phyloP scores from a whole-genome alignment of 2,329 filamentous ascomycete genomes.

The Aureobasidium melanogenum region DNA sequence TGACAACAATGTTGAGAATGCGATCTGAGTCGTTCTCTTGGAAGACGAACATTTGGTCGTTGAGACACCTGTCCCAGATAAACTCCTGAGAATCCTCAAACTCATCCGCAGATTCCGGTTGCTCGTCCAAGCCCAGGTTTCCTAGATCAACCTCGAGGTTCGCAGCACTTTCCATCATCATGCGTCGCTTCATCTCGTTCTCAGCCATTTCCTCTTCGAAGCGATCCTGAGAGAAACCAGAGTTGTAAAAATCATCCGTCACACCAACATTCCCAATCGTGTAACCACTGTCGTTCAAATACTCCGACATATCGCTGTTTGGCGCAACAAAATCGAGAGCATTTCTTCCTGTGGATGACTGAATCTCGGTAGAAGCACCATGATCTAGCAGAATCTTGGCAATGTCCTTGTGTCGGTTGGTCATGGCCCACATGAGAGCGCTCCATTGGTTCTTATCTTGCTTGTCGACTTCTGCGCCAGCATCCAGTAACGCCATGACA shows the following conservation, averaged over 20 bases:
- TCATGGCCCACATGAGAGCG: slow-evolving; percentile 99
- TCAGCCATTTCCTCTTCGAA: slow-evolving; percentile 98
- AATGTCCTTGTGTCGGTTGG: slow-evolving; percentile 92
- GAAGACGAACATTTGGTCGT: slow-evolving; percentile 99
- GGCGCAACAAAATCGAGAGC: slow-evolving; percentile 93
- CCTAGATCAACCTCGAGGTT: slow-evolving; percentile 94
- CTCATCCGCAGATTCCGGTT: slow-evolving; percentile 76
- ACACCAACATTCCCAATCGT: slow-evolving; percentile 72
- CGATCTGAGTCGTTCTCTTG: slow-evolving; percentile 86
- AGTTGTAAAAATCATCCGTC: slow-evolving; percentile 82
- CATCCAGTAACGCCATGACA: slow-evolving; percentile 72
- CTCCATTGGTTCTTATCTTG: slow-evolving; percentile 98
- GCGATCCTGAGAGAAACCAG: slow-evolving; percentile 81
- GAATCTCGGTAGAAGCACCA: slow-evolving; percentile 89
- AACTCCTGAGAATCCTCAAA: slow-evolving; percentile 89
- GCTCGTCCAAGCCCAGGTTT: slow-evolving; percentile 91
- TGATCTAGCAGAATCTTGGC: slow-evolving; percentile 87
- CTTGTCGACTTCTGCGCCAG: slow-evolving; percentile 80
- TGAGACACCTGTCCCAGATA: slow-evolving; percentile 85
- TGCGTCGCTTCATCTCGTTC: slow-evolving; percentile 85
- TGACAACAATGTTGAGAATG: slow-evolving; percentile 92
- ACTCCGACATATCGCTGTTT: slow-evolving; percentile 93
- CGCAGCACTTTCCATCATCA: slow-evolving; percentile 99
- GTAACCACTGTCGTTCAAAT: slow-evolving; percentile 90
- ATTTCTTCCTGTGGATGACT: slow-evolving; percentile 85